A percentile compares a stretch with the other conserved stretches of the same genome.
Evolutionary conservation across 257 asterid species (phyloP).

Genomic region (Jaltomata sinuosa): DNA sequence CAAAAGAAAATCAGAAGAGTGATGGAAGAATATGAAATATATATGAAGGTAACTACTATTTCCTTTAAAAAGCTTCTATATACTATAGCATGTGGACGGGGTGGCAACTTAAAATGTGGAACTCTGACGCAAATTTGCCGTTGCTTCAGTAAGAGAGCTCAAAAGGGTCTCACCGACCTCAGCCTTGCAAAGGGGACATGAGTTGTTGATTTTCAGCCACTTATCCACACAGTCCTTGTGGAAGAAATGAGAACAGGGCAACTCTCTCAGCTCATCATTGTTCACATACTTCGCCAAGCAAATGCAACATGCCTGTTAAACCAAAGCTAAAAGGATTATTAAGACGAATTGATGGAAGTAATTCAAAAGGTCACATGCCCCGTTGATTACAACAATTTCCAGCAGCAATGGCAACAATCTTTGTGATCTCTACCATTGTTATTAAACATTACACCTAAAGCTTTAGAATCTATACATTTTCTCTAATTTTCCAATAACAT

Average conservation of each 20-base stretch:
- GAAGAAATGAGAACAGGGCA: constrained; percentile 82
- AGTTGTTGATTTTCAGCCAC: constrained; percentile 85
- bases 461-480: not conserved
- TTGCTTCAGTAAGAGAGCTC: constrained; percentile 55
- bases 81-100: not conserved
- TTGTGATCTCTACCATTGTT: not conserved
- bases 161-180: constrained; percentile 71
- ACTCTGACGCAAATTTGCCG: constrained; percentile 34
- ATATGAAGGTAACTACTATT: not conserved
- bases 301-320: constrained; percentile 80
- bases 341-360: not conserved
- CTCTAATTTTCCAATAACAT: not conserved
- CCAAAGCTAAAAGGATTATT: not conserved
- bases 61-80: not conserved
- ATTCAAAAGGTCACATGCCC: not conserved
- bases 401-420: not conserved
- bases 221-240: constrained; percentile 95
- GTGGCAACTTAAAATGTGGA: constrained; percentile 4
- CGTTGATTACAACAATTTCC: not conserved
- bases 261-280: constrained; percentile 81
- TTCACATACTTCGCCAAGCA: constrained; percentile 79
- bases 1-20: not conserved
- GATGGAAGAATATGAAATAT: not conserved
- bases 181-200: constrained; percentile 93
- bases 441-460: not conserved